These are phyloP conservation scores for Galerina sulciceps DNA, from an alignment of 768 basidiomycete genomes.

Conservation along the genomic window DNA sequence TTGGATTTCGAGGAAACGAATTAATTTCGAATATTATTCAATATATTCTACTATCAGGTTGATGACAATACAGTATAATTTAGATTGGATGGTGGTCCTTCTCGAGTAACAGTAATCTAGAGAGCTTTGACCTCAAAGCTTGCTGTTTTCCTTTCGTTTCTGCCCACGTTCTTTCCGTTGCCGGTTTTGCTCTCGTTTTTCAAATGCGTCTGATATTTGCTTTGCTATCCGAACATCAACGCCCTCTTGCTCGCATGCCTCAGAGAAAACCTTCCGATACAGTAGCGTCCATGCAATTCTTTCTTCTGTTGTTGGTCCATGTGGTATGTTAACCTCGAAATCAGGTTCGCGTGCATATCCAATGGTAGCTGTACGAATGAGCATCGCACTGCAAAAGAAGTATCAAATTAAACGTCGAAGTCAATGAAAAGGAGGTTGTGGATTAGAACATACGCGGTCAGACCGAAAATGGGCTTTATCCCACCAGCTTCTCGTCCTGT, in stretches of 20 bases:
- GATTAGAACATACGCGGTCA: slow-evolving; percentile 74
- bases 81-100: too few species aligned
- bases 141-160: background rate
- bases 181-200: slow-evolving; percentile 14
- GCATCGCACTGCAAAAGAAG: slow-evolving; percentile 38
- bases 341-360: slow-evolving; percentile 49
- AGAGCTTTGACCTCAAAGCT: slow-evolving; percentile 1
- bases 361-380: slow-evolving; percentile 48
- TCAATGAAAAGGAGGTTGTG: background rate
- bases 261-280: slow-evolving; percentile 36
- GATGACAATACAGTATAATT: too few species aligned
- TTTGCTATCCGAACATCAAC: slow-evolving; percentile 37
- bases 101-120: too few species aligned
- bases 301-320: slow-evolving; percentile 35
- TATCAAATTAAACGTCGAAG: background rate
- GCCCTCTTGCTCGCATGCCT: slow-evolving; percentile 43
- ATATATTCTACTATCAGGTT: too few species aligned
- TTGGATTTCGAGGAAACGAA: background rate
- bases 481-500: slow-evolving; percentile 87
- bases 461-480: slow-evolving; percentile 85
- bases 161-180: background rate
- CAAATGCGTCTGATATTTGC: slow-evolving; percentile 24
- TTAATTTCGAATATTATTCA: too few species aligned
- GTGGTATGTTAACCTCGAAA: slow-evolving; percentile 44
- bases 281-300: slow-evolving; percentile 50